phyloP scores from a whole-genome alignment of 73 alveolate species.

The Urostyla sp. region DNA sequence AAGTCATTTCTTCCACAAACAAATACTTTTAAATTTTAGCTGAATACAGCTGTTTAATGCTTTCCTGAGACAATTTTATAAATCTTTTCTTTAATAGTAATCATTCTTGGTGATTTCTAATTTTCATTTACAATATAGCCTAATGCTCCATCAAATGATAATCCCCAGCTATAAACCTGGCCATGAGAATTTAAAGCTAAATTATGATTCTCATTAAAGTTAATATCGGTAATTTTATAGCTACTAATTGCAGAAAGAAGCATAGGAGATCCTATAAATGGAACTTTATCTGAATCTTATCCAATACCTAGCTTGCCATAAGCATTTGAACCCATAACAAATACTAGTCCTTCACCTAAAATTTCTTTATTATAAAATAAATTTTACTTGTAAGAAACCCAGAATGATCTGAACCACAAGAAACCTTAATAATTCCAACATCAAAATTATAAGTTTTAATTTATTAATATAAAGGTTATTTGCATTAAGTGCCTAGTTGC shows the following conservation, averaged over 20 bases:
- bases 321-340: slow-evolving; percentile 44
- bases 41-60: neutral
- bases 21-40: neutral
- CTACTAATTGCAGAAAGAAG: slow-evolving; percentile 17
- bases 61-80: slow-evolving; percentile 9
- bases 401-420: slow-evolving; percentile 45
- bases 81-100: neutral
- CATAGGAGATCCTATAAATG: slow-evolving; percentile 24
- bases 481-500: slow-evolving; percentile 9
- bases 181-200: neutral
- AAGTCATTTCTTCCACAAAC: slow-evolving; percentile 44
- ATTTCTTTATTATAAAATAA: too few species aligned
- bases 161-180: slow-evolving; percentile 32
- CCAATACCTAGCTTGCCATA: slow-evolving; percentile 45
- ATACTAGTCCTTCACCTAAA: slow-evolving; percentile 34
- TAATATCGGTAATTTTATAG: neutral
- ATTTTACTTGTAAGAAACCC: slow-evolving; percentile 29
- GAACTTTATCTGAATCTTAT: neutral
- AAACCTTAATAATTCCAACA: slow-evolving; percentile 16
- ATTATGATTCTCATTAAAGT: slow-evolving; percentile 40
- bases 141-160: slow-evolving; percentile 35
- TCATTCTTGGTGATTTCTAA: neutral
- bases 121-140: neutral
- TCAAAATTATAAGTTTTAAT: slow-evolving; percentile 29
- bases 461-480: neutral